Conservation (phyloP, 169 alveolate genomes). For the Plasmodium relictum region DNA sequence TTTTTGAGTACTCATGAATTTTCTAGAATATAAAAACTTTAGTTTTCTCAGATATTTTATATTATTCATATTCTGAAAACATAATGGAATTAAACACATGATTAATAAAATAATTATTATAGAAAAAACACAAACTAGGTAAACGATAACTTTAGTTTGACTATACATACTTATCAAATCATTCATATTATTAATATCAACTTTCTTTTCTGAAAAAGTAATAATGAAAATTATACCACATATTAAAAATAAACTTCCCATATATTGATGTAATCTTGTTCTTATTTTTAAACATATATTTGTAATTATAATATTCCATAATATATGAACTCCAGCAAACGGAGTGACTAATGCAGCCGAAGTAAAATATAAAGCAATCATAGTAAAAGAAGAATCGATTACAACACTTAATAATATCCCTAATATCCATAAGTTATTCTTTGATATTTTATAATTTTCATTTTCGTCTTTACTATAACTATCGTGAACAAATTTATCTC, state of each 20-base stretch:
- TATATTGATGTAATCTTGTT: slow-evolving; percentile 59
- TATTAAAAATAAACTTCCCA: slow-evolving; percentile 59
- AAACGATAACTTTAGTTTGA: slow-evolving; percentile 42
- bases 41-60: background rate
- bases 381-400: slow-evolving; percentile 33
- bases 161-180: slow-evolving; percentile 38
- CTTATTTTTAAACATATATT: slow-evolving; percentile 51
- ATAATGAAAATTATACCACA: slow-evolving; percentile 58
- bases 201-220: slow-evolving; percentile 62
- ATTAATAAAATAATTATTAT: slow-evolving; percentile 18
- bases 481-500: slow-evolving; percentile 62
- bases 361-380: slow-evolving; percentile 50
- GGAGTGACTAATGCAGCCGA: slow-evolving; percentile 74
- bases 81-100: slow-evolving; percentile 35
- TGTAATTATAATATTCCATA: slow-evolving; percentile 65
- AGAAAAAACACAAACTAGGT: slow-evolving; percentile 10
- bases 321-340: slow-evolving; percentile 67
- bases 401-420: slow-evolving; percentile 51
- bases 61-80: slow-evolving; percentile 14
- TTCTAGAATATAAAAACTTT: slow-evolving; percentile 14
- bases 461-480: slow-evolving; percentile 29
- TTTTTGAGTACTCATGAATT: background rate
- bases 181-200: slow-evolving; percentile 38
- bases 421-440: slow-evolving; percentile 27
- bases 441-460: slow-evolving; percentile 2